These are phyloP conservation scores for Pseudomonodictys pantanalensis DNA, from an alignment of 495 filamentous ascomycete genomes.

Conservation along the genomic window DNA sequence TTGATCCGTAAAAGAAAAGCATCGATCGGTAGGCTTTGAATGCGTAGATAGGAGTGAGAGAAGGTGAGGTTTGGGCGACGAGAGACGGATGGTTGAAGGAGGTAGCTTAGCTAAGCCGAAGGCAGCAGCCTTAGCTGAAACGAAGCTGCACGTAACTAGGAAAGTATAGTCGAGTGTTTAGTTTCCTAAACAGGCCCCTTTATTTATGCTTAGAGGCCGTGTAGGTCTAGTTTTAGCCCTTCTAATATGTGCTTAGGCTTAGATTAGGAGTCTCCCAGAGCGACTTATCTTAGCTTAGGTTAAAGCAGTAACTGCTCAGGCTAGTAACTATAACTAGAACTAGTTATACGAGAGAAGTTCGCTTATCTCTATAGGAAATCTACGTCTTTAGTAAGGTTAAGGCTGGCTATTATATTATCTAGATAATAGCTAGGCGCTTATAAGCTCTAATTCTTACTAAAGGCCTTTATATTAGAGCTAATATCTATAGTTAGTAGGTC, in stretches of 20 bases:
- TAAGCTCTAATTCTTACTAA: too few relatives aligned
- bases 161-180: too few relatives aligned
- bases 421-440: too few relatives aligned
- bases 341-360: neutral
- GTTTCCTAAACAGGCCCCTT: neutral
- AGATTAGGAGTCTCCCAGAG: neutral
- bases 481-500: too few relatives aligned
- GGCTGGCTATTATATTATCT: too few relatives aligned
- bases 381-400: too few relatives aligned
- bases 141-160: too few relatives aligned
- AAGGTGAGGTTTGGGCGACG: neutral
- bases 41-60: neutral
- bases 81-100: neutral
- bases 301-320: neutral
- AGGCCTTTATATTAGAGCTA: too few relatives aligned
- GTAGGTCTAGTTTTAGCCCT: neutral
- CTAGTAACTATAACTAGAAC: neutral
- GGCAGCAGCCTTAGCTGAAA: too few relatives aligned
- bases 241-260: neutral
- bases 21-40: neutral
- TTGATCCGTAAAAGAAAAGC: too few relatives aligned
- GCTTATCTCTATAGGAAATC: neutral
- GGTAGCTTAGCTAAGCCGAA: neutral
- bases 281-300: too few relatives aligned
- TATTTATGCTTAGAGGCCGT: neutral